phyloP scores from a whole-genome alignment of 768 basidiomycete genomes.

The Xerocomellus chrysenteron region DNA sequence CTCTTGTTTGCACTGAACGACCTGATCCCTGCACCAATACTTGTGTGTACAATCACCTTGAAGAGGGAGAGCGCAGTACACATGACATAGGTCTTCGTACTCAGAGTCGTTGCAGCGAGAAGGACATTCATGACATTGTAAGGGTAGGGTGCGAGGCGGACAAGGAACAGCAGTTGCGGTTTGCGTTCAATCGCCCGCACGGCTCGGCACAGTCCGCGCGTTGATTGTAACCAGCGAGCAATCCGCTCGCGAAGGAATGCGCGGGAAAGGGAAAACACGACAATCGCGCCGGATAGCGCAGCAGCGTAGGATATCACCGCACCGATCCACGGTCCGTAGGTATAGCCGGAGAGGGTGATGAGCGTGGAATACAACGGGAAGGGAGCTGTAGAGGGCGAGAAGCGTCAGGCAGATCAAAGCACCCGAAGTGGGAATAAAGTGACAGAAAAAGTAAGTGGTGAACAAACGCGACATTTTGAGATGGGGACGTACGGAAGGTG shows the following conservation, averaged over 20 bases:
- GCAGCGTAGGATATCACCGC: conserved; percentile 86
- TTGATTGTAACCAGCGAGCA: conserved; percentile 67
- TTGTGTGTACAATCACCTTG: conserved; percentile 91
- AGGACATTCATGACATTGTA: conserved; percentile 97
- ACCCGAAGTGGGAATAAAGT: not conserved
- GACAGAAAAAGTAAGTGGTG: conserved; percentile 11
- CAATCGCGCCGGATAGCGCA: conserved; percentile 79
- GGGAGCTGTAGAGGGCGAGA: conserved; percentile 55
- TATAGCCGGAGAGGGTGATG: conserved; percentile 90
- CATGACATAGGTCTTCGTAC: conserved; percentile 71
- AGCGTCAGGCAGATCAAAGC: not conserved
- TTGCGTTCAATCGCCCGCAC: conserved; percentile 86
- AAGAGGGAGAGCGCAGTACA: conserved; percentile 83
- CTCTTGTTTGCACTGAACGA: conserved; percentile 66
- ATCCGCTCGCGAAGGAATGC: conserved; percentile 70
- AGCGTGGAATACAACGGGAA: conserved; percentile 91
- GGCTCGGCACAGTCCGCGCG: conserved; percentile 72
- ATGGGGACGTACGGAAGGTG: conserved; percentile 69
- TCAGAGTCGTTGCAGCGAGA: conserved; percentile 80
- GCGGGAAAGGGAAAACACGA: conserved; percentile 81
- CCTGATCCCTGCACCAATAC: conserved; percentile 80
- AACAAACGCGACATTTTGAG: conserved; percentile 1
- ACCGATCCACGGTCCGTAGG: conserved; percentile 81
- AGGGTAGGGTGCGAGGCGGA: conserved; percentile 88
- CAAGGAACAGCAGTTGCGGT: conserved; percentile 85